These are phyloP conservation scores for Rhododendron griersonianum DNA, from an alignment of 148 eudicot species.

Conservation along the genomic window DNA sequence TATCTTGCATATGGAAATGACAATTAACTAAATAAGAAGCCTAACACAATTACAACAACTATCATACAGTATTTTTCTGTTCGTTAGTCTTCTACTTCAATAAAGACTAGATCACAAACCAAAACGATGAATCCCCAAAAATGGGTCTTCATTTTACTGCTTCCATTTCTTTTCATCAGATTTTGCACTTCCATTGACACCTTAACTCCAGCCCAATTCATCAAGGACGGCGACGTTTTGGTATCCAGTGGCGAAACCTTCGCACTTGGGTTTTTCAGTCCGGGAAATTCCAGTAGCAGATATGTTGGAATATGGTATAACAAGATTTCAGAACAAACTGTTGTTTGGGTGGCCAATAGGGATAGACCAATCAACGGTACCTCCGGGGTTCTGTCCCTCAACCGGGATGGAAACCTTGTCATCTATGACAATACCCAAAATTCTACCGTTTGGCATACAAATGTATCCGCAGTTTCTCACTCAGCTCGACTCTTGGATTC, in stretches of 20 bases:
- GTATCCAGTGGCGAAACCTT: constrained; percentile 11
- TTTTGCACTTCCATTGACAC: not conserved
- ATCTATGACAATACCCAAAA: not conserved
- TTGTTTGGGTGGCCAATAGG: constrained; percentile 16
- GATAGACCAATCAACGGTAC: constrained; percentile 12
- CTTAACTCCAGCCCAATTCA: not conserved
- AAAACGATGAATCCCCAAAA: not conserved
- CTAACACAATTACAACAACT: no score
- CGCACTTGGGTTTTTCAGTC: not conserved
- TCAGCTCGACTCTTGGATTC: constrained; percentile 5
- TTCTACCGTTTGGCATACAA: not conserved
- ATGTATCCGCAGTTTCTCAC: not conserved
- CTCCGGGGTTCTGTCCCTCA: constrained; percentile 11
- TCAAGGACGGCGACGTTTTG: not conserved
- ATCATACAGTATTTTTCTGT: no score
- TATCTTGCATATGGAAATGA: no score
- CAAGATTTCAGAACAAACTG: not conserved
- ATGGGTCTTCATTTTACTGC: not conserved
- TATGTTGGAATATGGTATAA: constrained; percentile 27
- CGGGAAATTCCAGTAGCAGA: not conserved
- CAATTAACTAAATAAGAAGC: no score
- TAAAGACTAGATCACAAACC: no score
- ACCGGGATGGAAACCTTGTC: constrained; percentile 10
- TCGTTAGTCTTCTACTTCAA: no score
- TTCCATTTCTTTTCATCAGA: not conserved